phyloP scores from a whole-genome alignment of 768 basidiomycete genomes.

The Rhodocollybia butyracea region DNA sequence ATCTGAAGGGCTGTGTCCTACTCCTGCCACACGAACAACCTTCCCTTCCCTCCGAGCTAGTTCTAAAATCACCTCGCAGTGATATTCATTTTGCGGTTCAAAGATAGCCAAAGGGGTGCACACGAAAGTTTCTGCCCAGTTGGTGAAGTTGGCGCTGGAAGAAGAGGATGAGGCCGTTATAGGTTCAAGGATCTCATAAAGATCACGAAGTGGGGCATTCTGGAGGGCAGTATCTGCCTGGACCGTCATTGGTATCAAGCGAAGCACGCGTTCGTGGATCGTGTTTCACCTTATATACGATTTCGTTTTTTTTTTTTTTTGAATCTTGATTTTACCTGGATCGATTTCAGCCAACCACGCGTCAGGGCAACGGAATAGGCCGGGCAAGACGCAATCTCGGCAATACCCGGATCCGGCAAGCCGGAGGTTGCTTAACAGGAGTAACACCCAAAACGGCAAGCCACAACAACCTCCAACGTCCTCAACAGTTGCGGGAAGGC shows the following conservation, averaged over 20 bases:
- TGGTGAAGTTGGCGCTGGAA: constrained; percentile 54
- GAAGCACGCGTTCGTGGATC: constrained; percentile 19
- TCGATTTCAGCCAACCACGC: neutral
- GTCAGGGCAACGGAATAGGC: neutral
- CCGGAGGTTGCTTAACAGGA: neutral
- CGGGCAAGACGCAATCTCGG: neutral
- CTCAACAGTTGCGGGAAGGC: neutral
- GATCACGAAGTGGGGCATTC: constrained; percentile 39
- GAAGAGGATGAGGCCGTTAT: constrained; percentile 45
- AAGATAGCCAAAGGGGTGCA: constrained; percentile 72
- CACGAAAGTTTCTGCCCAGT: constrained; percentile 84
- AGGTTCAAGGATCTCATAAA: constrained; percentile 53
- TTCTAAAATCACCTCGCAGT: constrained; percentile 76
- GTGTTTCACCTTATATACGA: constrained; percentile 28
- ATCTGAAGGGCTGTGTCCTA: constrained; percentile 93
- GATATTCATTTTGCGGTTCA: constrained; percentile 62
- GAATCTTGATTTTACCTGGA: neutral
- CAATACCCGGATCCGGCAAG: constrained; percentile 3
- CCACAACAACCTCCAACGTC: too few relatives aligned
- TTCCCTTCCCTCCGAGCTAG: constrained; percentile 72
- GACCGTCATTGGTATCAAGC: constrained; percentile 32
- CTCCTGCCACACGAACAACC: constrained; percentile 77
- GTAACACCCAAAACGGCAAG: neutral
- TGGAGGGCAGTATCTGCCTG: constrained; percentile 29
- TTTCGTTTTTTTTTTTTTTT: constrained; percentile 12